Conservation (phyloP, 345 rosid genomes). For the Sapria himalayana region DNA sequence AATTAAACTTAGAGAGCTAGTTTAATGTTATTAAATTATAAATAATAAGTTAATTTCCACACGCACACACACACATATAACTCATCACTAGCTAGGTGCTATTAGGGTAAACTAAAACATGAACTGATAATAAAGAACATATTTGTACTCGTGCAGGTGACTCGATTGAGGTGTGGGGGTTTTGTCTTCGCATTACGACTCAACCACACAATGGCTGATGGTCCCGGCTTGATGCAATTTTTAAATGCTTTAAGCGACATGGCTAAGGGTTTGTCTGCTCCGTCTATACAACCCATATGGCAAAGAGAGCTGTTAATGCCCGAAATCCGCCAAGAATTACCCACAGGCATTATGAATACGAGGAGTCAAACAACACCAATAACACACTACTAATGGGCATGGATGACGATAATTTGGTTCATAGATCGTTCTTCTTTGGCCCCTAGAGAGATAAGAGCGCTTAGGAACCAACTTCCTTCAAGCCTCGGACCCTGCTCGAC, state of each 20-base stretch:
- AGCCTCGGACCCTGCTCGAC: slow-evolving; percentile 3
- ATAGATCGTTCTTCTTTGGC: slow-evolving; percentile 10
- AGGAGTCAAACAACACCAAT: slow-evolving; percentile 1
- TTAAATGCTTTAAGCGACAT: not conserved
- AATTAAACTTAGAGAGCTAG: too few species aligned
- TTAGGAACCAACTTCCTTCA: slow-evolving; percentile 3
- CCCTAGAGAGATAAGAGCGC: not conserved
- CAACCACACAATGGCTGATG: slow-evolving; percentile 5
- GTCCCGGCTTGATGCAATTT: not conserved
- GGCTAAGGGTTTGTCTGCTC: slow-evolving; percentile 1
- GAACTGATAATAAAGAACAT: too few species aligned
- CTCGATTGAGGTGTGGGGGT: slow-evolving; percentile 10
- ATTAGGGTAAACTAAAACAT: too few species aligned
- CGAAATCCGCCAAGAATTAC: slow-evolving; percentile 7
- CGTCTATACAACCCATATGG: slow-evolving; percentile 5
- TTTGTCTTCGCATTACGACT: slow-evolving; percentile 2
- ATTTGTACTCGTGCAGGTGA: too few species aligned
- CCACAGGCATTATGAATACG: slow-evolving; percentile 4
- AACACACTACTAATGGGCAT: slow-evolving; percentile 5
- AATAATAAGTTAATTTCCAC: too few species aligned
- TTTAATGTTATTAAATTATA: too few species aligned
- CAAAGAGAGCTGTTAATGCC: slow-evolving; percentile 1
- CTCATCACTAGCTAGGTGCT: too few species aligned
- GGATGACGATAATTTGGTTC: not conserved
- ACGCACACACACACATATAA: too few species aligned